These are phyloP conservation scores for Coemansia sp. DNA, from an alignment of 192 early-diverging fungal species.

Conservation along the genomic window DNA sequence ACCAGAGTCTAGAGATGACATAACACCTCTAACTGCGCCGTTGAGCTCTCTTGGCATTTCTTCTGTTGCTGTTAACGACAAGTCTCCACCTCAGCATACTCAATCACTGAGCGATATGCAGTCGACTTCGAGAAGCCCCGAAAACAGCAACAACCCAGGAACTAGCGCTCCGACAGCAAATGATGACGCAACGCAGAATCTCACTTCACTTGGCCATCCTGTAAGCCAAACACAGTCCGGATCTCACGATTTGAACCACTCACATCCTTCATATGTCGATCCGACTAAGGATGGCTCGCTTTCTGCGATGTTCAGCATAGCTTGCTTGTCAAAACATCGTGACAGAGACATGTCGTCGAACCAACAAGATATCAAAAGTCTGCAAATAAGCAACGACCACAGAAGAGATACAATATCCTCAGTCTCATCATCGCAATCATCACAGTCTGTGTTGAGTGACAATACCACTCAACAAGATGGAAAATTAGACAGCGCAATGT, in stretches of 20 bases:
- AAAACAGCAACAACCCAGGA: not conserved
- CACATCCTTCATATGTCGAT: not conserved
- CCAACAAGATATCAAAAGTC: too few relatives aligned
- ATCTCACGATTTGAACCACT: slow-evolving; percentile 13
- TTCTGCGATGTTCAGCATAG: too few relatives aligned
- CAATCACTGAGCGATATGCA: slow-evolving; percentile 31
- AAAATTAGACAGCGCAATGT: slow-evolving; percentile 3
- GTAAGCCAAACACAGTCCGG: slow-evolving; percentile 14
- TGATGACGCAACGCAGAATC: not conserved
- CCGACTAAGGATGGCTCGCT: too few relatives aligned
- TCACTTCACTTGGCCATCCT: not conserved
- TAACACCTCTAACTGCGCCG: not conserved
- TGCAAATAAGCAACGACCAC: too few relatives aligned
- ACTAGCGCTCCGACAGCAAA: not conserved
- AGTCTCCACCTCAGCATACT: slow-evolving; percentile 12
- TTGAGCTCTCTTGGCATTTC: slow-evolving; percentile 1
- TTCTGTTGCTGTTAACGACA: slow-evolving; percentile 10
- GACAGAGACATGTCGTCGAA: too few relatives aligned
- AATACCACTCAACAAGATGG: too few relatives aligned
- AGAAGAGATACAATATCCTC: too few relatives aligned
- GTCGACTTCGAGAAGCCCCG: slow-evolving; percentile 2
- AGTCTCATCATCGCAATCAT: too few relatives aligned
- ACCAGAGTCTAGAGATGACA: not conserved
- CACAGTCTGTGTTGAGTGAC: too few relatives aligned
- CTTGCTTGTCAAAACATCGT: too few relatives aligned